Base-by-base conservation (phyloP, 2,329 filamentous ascomycete genomes). In the Neopestalotiopsis sp. region DNA sequence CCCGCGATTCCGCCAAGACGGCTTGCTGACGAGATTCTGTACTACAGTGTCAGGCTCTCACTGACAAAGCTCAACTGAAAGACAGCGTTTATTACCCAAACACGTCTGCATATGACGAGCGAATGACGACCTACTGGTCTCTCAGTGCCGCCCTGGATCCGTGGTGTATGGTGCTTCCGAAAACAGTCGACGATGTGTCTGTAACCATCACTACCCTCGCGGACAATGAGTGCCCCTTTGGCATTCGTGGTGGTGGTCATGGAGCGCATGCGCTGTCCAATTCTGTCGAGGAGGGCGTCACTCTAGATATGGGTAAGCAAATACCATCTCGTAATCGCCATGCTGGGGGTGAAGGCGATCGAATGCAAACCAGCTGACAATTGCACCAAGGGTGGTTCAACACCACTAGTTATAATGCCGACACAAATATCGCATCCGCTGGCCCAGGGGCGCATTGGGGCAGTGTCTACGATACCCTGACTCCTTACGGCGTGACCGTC, bases 391-490 rank as follows among this genome's bases (percentile, higher is more conserved):
- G 57, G 10, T 59, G 81, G 13, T 79, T 73, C 62, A 70, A 80
- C 40, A 65, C 73, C 28, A 71, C 81, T 0, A 70, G 67, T 0
- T 70, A 80, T 20, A 72, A 75, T 10, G 61, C 73, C 0, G 75
- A 77, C 20, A 75, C 74, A 9, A 72, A 73, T 0, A 73, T 75
- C 4, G 79, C 76, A 17, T 71, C 69, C 13, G 72, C 83, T 24
- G 79, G 79, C 4, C 70, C 75, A 32, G 75, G 74, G 0, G 68
- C 70, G 24, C 68, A 61, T n/a, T 77, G 76, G 76, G 49, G 65
- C 2, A 65, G 71, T 0, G 74, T 74, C 28, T 77, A 76, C 68
- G 58, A 62, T 3, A 59, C 65, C 1, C 62, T 76, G 3, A 71
- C 72, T n/a, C 61, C 71, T 10, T 64, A 68, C 14, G 71, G 73